Evolutionary conservation across 345 rosid genomes (phyloP).

Genomic region (Murraya paniculata): DNA sequence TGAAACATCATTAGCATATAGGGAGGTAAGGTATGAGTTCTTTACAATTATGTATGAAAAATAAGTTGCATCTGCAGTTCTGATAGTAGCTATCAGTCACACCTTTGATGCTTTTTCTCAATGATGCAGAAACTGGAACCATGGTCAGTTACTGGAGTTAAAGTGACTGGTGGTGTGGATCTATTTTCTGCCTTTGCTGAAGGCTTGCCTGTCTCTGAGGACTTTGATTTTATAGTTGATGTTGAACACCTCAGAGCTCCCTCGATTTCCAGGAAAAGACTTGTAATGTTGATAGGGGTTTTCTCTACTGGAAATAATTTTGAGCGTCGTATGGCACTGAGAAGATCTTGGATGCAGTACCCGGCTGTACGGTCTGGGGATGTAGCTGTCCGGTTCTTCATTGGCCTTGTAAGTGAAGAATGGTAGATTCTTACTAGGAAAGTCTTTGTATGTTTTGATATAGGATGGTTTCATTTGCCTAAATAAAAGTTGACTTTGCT

Average conservation of each 20-base stretch:
- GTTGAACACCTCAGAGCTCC: conserved; percentile 75
- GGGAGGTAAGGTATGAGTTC: conserved; percentile 61
- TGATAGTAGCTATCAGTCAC: conserved; percentile 3
- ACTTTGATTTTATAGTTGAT: conserved; percentile 51
- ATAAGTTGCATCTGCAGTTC: conserved; percentile 5
- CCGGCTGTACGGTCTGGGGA: conserved; percentile 65
- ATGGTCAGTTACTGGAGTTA: conserved; percentile 62
- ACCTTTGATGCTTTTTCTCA: not conserved
- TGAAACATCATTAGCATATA: conserved; percentile 74
- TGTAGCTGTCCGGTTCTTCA: conserved; percentile 81
- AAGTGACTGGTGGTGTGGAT: conserved; percentile 58
- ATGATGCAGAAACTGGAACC: conserved; percentile 75
- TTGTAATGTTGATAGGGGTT: conserved; percentile 68
- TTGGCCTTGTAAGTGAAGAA: conserved; percentile 73
- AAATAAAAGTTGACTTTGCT: not conserved
- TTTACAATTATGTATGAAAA: not conserved
- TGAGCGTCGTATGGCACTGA: conserved; percentile 83
- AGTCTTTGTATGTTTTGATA: not conserved
- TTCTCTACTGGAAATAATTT: conserved; percentile 93
- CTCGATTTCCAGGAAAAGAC: conserved; percentile 35
- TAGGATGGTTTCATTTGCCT: not conserved
- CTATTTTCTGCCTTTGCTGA: conserved; percentile 62
- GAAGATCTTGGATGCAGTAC: conserved; percentile 94
- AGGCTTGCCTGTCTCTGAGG: conserved; percentile 74
- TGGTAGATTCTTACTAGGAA: not conserved